Evolutionary conservation across 139 green algal genomes (phyloP).

Genomic region (Coelastrella sp.): DNA sequence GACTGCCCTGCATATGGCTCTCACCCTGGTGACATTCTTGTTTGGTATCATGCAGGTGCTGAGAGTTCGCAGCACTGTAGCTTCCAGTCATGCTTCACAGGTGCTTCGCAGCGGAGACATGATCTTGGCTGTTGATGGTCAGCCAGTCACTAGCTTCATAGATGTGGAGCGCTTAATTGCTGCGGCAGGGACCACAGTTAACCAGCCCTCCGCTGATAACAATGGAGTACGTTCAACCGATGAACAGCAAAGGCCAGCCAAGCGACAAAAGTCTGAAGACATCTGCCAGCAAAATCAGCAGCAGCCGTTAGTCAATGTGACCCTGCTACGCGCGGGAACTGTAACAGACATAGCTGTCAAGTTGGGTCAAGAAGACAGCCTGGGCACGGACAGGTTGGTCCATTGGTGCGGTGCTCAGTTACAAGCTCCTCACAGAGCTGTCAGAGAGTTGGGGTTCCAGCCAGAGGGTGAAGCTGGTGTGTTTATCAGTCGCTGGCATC

Average conservation of each 20-base stretch:
- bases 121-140: constrained; percentile 78
- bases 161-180: constrained; percentile 71
- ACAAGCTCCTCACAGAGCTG: constrained; percentile 80
- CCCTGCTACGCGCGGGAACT: constrained; percentile 50
- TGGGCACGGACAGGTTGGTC: constrained; percentile 85
- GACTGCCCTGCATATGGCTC: too few relatives aligned
- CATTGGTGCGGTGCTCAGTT: constrained; percentile 82
- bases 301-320: constrained; percentile 56
- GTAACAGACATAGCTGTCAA: constrained; percentile 71
- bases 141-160: constrained; percentile 75
- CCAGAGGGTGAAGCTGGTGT: constrained; percentile 55
- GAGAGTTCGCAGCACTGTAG: constrained; percentile 12
- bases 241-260: not conserved
- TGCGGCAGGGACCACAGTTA: not conserved
- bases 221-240: too few relatives aligned
- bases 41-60: not conserved
- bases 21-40: constrained; percentile 49
- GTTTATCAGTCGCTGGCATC: constrained; percentile 83
- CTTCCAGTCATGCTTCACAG: constrained; percentile 1
- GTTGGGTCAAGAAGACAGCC: constrained; percentile 75
- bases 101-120: constrained; percentile 85
- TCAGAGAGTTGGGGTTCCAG: constrained; percentile 85
- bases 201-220: too few relatives aligned
- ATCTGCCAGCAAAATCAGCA: not conserved
- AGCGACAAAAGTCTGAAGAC: not conserved